phyloP scores from a whole-genome alignment of 2,329 filamentous ascomycete species.

The Fusarium anguioides region DNA sequence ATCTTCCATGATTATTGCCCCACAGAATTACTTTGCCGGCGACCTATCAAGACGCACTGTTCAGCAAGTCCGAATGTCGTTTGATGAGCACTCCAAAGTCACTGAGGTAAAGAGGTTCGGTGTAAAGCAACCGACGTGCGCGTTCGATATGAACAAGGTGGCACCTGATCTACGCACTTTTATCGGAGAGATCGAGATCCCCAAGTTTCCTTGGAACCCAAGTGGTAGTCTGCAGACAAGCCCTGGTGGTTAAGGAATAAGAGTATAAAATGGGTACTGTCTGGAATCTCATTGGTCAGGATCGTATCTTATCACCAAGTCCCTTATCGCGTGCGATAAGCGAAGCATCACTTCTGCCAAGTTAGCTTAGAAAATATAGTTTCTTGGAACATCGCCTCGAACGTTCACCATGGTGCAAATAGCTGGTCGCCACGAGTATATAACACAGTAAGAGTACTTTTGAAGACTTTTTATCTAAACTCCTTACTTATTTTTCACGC shows the following conservation, averaged over 20 bases:
- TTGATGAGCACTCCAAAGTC: slow-evolving; percentile 9
- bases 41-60: slow-evolving; percentile 25
- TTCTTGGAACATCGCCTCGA: no score
- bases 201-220: slow-evolving; percentile 31
- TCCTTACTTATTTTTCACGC: no score
- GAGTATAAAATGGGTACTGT: no score
- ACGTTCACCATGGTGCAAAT: no score
- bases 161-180: slow-evolving; percentile 21
- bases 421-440: no score
- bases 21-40: slow-evolving; percentile 26
- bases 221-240: slow-evolving; percentile 35
- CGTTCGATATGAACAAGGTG: slow-evolving; percentile 3
- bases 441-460: no score
- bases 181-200: slow-evolving; percentile 29
- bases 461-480: no score
- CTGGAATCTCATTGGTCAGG: no score
- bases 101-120: slow-evolving; percentile 25
- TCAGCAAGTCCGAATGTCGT: slow-evolving; percentile 22
- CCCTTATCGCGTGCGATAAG: no score
- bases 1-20: slow-evolving; percentile 27
- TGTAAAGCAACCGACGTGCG: slow-evolving; percentile 25
- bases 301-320: no score
- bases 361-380: no score
- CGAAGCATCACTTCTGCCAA: no score
- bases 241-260: slow-evolving; percentile 21